phyloP scores from a whole-genome alignment of 1,284 basidiomycete species.

The Ganoderma resinaceum region DNA sequence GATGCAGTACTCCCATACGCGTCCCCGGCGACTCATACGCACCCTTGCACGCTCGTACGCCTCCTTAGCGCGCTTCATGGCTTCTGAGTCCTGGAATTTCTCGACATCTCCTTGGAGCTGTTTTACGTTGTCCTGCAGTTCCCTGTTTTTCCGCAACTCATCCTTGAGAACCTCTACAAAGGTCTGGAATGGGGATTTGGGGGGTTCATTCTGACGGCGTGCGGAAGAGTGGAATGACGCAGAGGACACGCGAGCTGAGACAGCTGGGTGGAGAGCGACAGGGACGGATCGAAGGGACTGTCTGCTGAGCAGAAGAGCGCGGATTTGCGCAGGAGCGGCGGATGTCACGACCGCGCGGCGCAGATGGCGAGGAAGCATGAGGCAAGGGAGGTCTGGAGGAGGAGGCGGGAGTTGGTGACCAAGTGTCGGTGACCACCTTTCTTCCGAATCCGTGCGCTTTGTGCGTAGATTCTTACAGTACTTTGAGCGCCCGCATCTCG shows the following conservation, averaged over 20 bases:
- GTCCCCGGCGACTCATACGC: slow-evolving; percentile 40
- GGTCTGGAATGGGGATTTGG: slow-evolving; percentile 94
- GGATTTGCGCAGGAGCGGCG: slow-evolving; percentile 37
- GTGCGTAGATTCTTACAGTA: background rate
- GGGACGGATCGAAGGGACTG: slow-evolving; percentile 28
- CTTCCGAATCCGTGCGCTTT: background rate
- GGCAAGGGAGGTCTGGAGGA: background rate
- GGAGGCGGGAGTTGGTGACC: background rate
- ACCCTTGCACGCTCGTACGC: slow-evolving; percentile 96
- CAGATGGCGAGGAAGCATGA: slow-evolving; percentile 41
- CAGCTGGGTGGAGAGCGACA: slow-evolving; percentile 29
- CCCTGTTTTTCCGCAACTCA: slow-evolving; percentile 93
- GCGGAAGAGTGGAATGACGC: slow-evolving; percentile 75
- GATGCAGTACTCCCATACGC: slow-evolving; percentile 10
- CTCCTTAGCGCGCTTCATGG: slow-evolving; percentile 91
- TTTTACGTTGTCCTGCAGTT: slow-evolving; percentile 95
- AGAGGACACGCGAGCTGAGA: slow-evolving; percentile 29
- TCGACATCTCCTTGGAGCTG: slow-evolving; percentile 97
- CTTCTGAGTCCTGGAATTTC: slow-evolving; percentile 95
- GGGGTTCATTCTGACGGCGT: slow-evolving; percentile 66
- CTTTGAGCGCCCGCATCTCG: slow-evolving; percentile 7
- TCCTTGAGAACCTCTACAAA: slow-evolving; percentile 95
- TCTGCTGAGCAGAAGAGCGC: slow-evolving; percentile 32
- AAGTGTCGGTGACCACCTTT: background rate
- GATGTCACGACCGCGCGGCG: slow-evolving; percentile 36